phyloP scores from a whole-genome alignment of 352 stramenopile species.

The Phytophthora ramorum region DNA sequence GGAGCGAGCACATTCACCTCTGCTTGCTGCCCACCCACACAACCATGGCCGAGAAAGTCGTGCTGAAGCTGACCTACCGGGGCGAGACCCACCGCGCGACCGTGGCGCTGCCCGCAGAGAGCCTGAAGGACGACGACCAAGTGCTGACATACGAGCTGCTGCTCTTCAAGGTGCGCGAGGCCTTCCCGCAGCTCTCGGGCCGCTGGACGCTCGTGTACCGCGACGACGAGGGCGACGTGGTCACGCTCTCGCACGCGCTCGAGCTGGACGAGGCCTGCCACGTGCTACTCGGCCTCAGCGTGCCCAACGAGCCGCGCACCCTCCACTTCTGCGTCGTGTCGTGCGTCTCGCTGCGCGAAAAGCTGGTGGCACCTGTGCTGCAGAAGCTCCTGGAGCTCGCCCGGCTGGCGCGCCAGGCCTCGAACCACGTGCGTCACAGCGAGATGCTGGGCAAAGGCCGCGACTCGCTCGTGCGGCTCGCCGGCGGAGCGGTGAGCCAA shows the following conservation, averaged over 20 bases:
- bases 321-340: conserved; percentile 72
- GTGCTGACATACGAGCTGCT: conserved; percentile 57
- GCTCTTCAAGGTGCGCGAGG: conserved; percentile 43
- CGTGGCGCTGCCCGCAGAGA: conserved; percentile 30
- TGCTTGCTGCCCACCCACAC: background rate
- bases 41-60: conserved; percentile 37
- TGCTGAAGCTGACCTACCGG: conserved; percentile 64
- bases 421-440: conserved; percentile 33
- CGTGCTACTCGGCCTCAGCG: conserved; percentile 47
- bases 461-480: conserved; percentile 50
- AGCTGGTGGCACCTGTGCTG: conserved; percentile 55
- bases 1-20: conserved; percentile 21
- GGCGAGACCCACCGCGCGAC: conserved; percentile 57
- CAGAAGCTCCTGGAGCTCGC: conserved; percentile 59
- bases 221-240: conserved; percentile 73
- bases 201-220: conserved; percentile 71
- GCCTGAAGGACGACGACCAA: conserved; percentile 21
- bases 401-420: conserved; percentile 43
- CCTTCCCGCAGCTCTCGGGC: conserved; percentile 38
- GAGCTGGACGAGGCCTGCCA: conserved; percentile 68
- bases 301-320: conserved; percentile 13
- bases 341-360: conserved; percentile 54
- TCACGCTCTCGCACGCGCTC: conserved; percentile 58
- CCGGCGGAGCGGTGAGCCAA: conserved; percentile 35
- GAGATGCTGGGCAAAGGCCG: conserved; percentile 58